Percentiles rank a stretch among this genome's conserved stretches.
These are phyloP conservation scores for Rhododendron simsii DNA, from an alignment of 148 eudicot genomes.

Conservation along the genomic window DNA sequence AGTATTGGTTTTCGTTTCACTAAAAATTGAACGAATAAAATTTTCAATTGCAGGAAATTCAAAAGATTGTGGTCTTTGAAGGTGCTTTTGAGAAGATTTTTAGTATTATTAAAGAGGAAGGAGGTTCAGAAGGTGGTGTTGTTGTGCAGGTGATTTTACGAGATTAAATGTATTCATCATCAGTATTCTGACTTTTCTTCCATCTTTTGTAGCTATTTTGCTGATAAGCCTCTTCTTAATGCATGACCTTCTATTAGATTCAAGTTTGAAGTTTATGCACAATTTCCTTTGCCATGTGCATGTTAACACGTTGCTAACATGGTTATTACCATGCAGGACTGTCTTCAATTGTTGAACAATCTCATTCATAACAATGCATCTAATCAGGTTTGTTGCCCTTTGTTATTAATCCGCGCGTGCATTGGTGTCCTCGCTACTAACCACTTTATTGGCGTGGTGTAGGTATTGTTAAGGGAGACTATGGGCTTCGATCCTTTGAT, in stretches of 20 bases:
- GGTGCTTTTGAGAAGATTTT: constrained; percentile 98
- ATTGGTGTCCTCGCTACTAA: constrained; percentile 5
- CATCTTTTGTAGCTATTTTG: constrained; percentile 4
- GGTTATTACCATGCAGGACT: constrained; percentile 59
- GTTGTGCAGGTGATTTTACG: constrained; percentile 77
- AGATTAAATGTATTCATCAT: not conserved
- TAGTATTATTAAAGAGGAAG: constrained; percentile 92
- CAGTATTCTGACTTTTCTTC: not conserved
- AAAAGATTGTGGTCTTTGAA: constrained; percentile 97
- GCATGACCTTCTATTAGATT: not conserved
- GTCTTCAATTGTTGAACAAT: constrained; percentile 88
- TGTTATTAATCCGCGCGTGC: not conserved
- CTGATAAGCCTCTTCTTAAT: not conserved
- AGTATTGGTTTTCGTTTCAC: not conserved
- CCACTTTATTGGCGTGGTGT: constrained; percentile 13
- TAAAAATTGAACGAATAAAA: not conserved
- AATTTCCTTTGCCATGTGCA: not conserved
- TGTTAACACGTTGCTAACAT: constrained; percentile 5
- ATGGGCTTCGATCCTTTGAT: constrained; percentile 83
- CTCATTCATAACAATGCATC: constrained; percentile 73
- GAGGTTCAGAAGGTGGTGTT: constrained; percentile 97
- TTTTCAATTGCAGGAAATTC: constrained; percentile 67
- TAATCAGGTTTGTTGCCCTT: constrained; percentile 58
- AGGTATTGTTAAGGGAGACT: constrained; percentile 93
- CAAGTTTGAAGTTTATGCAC: not conserved